Percentiles rank a stretch among this genome's conserved stretches.
Conservation (phyloP, 345 rosid genomes). For the Erucastrum elatum region DNA sequence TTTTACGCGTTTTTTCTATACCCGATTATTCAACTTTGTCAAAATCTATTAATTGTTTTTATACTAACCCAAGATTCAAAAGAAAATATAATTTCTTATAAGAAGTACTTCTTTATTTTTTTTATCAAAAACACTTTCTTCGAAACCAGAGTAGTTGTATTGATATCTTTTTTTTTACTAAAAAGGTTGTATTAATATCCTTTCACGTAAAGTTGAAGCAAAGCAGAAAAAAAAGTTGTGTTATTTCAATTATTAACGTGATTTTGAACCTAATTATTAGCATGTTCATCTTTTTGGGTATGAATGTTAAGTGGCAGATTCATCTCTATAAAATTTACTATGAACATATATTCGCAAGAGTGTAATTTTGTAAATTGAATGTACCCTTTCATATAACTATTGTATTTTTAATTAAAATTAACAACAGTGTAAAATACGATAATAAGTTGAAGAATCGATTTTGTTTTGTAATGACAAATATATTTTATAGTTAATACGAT, state of each 20-base stretch:
- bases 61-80: not conserved
- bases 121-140: not conserved
- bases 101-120: not conserved
- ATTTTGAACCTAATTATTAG: not conserved
- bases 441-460: not conserved
- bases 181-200: no score
- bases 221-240: not conserved
- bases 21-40: not conserved
- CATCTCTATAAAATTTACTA: not conserved
- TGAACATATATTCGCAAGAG: not conserved
- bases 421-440: not conserved
- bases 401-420: not conserved
- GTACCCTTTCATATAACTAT: not conserved
- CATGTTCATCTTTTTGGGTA: not conserved
- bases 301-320: not conserved
- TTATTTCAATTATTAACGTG: not conserved
- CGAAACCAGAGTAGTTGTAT: not conserved
- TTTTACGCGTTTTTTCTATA: constrained; percentile 14
- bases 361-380: not conserved
- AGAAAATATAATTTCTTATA: not conserved
- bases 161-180: no score
- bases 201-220: not conserved
- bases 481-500: not conserved
- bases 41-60: not conserved
- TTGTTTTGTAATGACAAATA: not conserved